Conservation (phyloP, 495 filamentous ascomycete species). For the Xylaria acuta region DNA sequence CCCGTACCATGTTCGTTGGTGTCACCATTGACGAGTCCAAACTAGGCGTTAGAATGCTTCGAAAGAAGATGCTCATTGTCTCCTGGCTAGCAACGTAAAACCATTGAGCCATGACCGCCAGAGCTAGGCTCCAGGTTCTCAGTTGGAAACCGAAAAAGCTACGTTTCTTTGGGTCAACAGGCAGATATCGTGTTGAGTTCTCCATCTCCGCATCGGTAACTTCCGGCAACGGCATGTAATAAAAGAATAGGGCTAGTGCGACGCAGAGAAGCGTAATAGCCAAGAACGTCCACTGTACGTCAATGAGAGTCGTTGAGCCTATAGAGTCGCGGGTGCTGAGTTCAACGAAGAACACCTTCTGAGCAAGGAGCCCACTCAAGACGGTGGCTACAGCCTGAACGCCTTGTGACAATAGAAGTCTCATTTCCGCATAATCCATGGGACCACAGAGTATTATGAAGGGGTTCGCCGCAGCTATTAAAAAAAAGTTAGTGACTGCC, state of each 20-base stretch:
- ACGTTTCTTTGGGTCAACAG: constrained; percentile 47
- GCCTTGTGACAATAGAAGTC: constrained; percentile 71
- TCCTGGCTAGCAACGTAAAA: constrained; percentile 77
- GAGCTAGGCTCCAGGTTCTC: constrained; percentile 55
- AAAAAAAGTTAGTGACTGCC: not conserved
- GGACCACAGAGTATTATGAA: constrained; percentile 68
- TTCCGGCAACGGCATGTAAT: constrained; percentile 63
- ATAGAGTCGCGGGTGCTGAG: constrained; percentile 29
- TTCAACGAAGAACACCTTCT: constrained; percentile 69
- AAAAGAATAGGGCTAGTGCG: constrained; percentile 64
- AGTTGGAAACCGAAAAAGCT: constrained; percentile 46
- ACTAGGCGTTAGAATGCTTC: constrained; percentile 50
- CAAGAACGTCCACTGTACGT: constrained; percentile 81
- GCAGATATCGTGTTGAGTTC: constrained; percentile 47
- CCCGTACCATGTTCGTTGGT: constrained; percentile 49
- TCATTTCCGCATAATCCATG: constrained; percentile 55
- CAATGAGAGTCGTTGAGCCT: constrained; percentile 51
- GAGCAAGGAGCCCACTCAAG: constrained; percentile 68
- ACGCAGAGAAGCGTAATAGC: constrained; percentile 76
- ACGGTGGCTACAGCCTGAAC: constrained; percentile 73
- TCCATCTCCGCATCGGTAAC: constrained; percentile 59
- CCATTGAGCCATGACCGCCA: constrained; percentile 74
- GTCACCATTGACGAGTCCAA: constrained; percentile 47
- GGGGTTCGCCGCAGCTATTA: constrained; percentile 62
- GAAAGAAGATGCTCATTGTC: constrained; percentile 71